These are phyloP conservation scores for Diaporthe sp. DNA, from an alignment of 2,329 filamentous ascomycete species.

Conservation along the genomic window DNA sequence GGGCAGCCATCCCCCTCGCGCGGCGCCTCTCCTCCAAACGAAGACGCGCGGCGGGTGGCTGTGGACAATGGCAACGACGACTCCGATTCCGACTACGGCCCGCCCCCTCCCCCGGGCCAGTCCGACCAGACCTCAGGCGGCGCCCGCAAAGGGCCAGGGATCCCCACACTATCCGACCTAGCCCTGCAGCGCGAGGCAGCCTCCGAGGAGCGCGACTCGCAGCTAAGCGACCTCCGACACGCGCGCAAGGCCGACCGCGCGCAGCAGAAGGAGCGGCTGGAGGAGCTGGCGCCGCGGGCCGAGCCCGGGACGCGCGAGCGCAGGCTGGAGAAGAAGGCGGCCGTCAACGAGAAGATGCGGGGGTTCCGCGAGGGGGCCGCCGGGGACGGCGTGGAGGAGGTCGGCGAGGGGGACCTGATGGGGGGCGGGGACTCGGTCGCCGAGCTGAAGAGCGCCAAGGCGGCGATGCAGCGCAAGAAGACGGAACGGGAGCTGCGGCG, in stretches of 20 bases:
- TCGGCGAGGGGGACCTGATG: constrained; percentile 83
- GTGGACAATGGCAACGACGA: constrained; percentile 58
- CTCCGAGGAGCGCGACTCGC: constrained; percentile 62
- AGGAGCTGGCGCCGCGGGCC: constrained; percentile 86
- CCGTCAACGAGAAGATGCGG: constrained; percentile 79
- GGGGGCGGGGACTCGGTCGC: constrained; percentile 76
- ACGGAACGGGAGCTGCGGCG: constrained; percentile 85
- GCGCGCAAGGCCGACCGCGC: constrained; percentile 76
- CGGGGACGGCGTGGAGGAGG: constrained; percentile 64
- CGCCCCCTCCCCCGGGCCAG: constrained; percentile 61
- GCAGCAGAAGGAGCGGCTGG: constrained; percentile 78
- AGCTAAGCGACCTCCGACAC: constrained; percentile 67
- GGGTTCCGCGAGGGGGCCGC: constrained; percentile 75
- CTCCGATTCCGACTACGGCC: constrained; percentile 74
- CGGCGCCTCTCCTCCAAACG: not conserved
- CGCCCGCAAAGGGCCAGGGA: constrained; percentile 65
- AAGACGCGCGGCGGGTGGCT: constrained; percentile 29
- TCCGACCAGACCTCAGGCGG: constrained; percentile 55
- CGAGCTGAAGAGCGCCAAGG: constrained; percentile 78
- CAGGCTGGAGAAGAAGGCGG: constrained; percentile 86
- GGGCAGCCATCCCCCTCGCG: constrained; percentile 31
- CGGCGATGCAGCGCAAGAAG: constrained; percentile 79
- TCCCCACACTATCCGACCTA: constrained; percentile 83
- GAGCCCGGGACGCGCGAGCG: constrained; percentile 87
- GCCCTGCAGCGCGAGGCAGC: constrained; percentile 68